These are phyloP conservation scores for Pseudohalonectria lignicola DNA, from an alignment of 2,329 filamentous ascomycete species.

Conservation along the genomic window DNA sequence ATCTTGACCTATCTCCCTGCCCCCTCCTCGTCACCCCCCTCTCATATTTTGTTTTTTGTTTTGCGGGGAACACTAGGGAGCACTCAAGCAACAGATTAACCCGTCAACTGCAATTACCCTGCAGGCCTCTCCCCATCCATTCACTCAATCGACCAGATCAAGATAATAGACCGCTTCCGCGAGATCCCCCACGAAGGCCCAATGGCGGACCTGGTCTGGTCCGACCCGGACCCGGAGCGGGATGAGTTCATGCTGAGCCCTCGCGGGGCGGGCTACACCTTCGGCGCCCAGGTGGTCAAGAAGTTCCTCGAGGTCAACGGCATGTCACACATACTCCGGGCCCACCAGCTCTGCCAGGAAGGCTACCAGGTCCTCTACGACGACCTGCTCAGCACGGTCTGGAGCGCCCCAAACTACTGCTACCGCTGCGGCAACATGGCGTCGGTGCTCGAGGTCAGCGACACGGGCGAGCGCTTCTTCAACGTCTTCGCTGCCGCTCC, in stretches of 20 bases:
- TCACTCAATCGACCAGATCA: constrained; percentile 98
- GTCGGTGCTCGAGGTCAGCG: constrained; percentile 90
- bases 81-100: no score
- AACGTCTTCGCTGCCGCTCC: constrained; percentile 97
- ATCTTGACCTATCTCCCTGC: neutral
- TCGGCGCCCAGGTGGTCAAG: constrained; percentile 93
- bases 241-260: constrained; percentile 95
- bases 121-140: constrained; percentile 75
- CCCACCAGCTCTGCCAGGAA: constrained; percentile 98
- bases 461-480: constrained; percentile 86
- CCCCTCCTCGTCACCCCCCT: neutral
- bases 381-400: constrained; percentile 87
- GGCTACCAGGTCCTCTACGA: constrained; percentile 96
- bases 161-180: constrained; percentile 97
- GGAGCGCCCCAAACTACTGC: constrained; percentile 95
- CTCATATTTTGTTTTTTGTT: no score
- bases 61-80: no score
- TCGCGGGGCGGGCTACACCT: constrained; percentile 90
- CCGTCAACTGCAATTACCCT: no score
- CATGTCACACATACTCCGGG: constrained; percentile 94
- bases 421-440: constrained; percentile 96
- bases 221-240: constrained; percentile 90
- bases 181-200: constrained; percentile 98
- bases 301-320: constrained; percentile 96
- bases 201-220: constrained; percentile 99